A percentile compares a stretch with the other conserved stretches of the same genome.
These are phyloP conservation scores for Penicillium sp. DNA, from an alignment of 2,329 filamentous ascomycete genomes.

Conservation along the genomic window DNA sequence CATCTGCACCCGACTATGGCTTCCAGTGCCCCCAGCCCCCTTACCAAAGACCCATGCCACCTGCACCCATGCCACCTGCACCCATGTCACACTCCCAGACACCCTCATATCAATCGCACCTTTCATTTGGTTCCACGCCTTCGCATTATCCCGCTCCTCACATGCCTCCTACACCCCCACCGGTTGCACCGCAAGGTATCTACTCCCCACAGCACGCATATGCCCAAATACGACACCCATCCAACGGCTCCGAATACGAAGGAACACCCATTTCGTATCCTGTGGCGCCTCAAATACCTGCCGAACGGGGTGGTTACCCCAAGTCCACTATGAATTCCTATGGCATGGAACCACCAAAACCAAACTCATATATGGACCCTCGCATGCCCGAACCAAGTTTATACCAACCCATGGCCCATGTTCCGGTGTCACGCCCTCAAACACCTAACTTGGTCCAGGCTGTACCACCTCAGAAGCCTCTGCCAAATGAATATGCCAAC, in stretches of 20 bases:
- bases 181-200: slow-evolving; percentile 31
- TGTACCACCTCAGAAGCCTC: slow-evolving; percentile 41
- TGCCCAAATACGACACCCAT: slow-evolving; percentile 35
- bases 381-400: slow-evolving; percentile 40
- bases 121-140: slow-evolving; percentile 44
- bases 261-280: slow-evolving; percentile 23
- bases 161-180: slow-evolving; percentile 46
- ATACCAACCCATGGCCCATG: slow-evolving; percentile 42
- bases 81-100: slow-evolving; percentile 42
- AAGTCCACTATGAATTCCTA: slow-evolving; percentile 32
- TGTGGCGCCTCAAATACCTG: slow-evolving; percentile 20
- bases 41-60: slow-evolving; percentile 38
- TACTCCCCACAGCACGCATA: slow-evolving; percentile 40
- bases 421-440: slow-evolving; percentile 25
- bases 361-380: slow-evolving; percentile 36
- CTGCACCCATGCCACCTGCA: slow-evolving; percentile 41
- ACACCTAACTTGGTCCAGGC: slow-evolving; percentile 28
- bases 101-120: slow-evolving; percentile 40
- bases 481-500: slow-evolving; percentile 30
- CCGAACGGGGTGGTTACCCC: slow-evolving; percentile 27
- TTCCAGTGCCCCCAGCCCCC: slow-evolving; percentile 32
- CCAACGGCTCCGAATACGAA: slow-evolving; percentile 37
- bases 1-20: slow-evolving; percentile 50
- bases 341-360: slow-evolving; percentile 30
- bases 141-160: slow-evolving; percentile 45